Evolutionary conservation across 2,329 filamentous ascomycete species (phyloP), one percentile per base, ranked within the genome.

Genomic region (Diplodia corticola): DNA sequence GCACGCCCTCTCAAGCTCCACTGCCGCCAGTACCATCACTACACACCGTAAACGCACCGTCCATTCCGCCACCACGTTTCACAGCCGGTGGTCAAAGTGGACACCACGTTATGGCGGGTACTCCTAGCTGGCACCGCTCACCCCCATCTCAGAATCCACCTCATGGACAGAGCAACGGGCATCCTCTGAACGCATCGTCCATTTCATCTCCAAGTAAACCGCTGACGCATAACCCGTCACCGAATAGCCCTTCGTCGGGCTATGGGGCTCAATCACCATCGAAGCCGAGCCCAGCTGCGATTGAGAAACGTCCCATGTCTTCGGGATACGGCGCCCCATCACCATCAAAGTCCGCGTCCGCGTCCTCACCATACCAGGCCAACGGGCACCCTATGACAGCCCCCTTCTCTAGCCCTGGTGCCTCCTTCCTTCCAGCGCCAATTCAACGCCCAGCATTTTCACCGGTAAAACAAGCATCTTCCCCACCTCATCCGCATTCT

Each of bases 361-460:
- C 71, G 4, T 73, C 73, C 48, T 78, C 77, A 5, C 76, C 77
- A 2, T 74, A 73, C 28, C 75, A 73, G 10, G 35, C 71, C 5
- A 78, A 76, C 63, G 73, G 72, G 15, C 67, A 76, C 6, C 73
- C 75, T 9, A 73, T 70, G 22, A 68, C 70, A 15, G 75, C 75
- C 69, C 73, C 76, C 54, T 76, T 77, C 69, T 67, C 69, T 20
- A 77, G 73, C 80, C 83, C 65, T 72, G 84, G 75, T 76, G 83
- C 65, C 76, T 85, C 73, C 73, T 81, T 74, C 77, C 85, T 71
- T 73, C 77, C 75, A 7, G 50, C 63, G 5, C 54, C 46, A 73
- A 64, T 72, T 72, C 26, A 69, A 74, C 24, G 74, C 70, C 73
- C 77, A 1, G 75, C 74, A 7, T 77, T 76, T 66, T 79, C 78